These are phyloP conservation scores for Rhinocladiella similis DNA, from an alignment of 2,329 filamentous ascomycete genomes.

Conservation along the genomic window DNA sequence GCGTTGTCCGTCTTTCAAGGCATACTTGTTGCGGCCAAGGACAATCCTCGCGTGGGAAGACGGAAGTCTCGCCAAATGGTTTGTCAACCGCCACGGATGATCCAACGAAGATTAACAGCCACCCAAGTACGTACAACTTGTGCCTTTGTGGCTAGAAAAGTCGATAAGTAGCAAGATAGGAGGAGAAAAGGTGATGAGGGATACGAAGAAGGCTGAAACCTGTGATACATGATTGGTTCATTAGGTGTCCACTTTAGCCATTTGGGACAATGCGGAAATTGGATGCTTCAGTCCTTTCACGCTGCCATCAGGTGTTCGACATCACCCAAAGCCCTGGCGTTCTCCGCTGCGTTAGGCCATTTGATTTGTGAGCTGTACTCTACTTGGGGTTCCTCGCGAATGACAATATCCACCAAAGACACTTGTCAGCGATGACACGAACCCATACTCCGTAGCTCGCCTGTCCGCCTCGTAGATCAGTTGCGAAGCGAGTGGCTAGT, in stretches of 20 bases:
- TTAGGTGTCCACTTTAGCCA: not conserved
- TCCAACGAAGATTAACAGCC: not conserved
- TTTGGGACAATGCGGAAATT: conserved; percentile 3
- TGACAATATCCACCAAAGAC: too few species aligned
- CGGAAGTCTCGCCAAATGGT: not conserved
- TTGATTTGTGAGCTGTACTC: too few species aligned
- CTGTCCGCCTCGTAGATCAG: too few species aligned
- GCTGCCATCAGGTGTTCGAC: not conserved
- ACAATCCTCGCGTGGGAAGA: not conserved
- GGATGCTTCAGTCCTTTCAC: not conserved
- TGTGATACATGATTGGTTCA: not conserved
- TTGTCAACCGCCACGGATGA: not conserved
- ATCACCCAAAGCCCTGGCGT: not conserved
- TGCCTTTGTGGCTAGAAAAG: not conserved
- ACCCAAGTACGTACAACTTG: not conserved
- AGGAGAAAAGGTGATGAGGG: not conserved
- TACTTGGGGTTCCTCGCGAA: too few species aligned
- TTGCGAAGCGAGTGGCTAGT: too few species aligned
- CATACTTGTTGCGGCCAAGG: not conserved
- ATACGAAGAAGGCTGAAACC: not conserved
- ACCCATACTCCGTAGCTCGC: too few species aligned
- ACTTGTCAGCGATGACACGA: too few species aligned
- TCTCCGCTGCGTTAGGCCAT: too few species aligned
- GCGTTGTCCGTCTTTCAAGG: not conserved
- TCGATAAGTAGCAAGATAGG: not conserved